Evolutionary conservation across 192 early-diverging fungal species (phyloP).

Genomic region (Mortierella alpina): DNA sequence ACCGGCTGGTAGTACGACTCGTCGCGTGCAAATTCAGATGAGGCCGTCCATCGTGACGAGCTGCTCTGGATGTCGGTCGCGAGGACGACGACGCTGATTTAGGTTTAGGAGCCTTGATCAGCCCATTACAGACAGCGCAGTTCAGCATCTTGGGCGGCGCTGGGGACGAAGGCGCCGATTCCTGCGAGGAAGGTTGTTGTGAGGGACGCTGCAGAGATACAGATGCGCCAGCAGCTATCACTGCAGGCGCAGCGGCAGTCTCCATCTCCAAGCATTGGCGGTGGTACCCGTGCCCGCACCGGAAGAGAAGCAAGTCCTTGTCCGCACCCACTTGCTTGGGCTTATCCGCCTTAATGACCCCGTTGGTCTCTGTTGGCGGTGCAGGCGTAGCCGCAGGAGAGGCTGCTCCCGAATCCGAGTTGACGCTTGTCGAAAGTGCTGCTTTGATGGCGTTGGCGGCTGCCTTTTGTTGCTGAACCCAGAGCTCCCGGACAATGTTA

Average conservation of each 20-base stretch:
- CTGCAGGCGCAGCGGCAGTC: background rate
- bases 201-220: background rate
- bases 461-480: constrained; percentile 56
- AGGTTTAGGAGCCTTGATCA: constrained; percentile 17
- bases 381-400: constrained; percentile 4
- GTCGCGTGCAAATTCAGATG: background rate
- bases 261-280: constrained; percentile 60
- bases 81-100: constrained; percentile 8
- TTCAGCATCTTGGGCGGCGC: constrained; percentile 7
- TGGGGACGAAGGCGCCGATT: background rate
- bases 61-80: background rate
- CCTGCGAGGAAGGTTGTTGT: background rate
- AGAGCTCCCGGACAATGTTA: constrained; percentile 55
- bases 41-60: constrained; percentile 6
- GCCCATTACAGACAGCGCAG: constrained; percentile 43
- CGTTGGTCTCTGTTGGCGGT: background rate
- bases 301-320: constrained; percentile 60
- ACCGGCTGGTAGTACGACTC: background rate
- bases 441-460: constrained; percentile 52
- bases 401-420: background rate
- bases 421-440: constrained; percentile 38
- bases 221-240: background rate
- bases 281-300: constrained; percentile 68
- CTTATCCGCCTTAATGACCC: background rate
- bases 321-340: constrained; percentile 17